Conservation (phyloP, 2,329 filamentous ascomycete genomes). For the Fusarium sp. region DNA sequence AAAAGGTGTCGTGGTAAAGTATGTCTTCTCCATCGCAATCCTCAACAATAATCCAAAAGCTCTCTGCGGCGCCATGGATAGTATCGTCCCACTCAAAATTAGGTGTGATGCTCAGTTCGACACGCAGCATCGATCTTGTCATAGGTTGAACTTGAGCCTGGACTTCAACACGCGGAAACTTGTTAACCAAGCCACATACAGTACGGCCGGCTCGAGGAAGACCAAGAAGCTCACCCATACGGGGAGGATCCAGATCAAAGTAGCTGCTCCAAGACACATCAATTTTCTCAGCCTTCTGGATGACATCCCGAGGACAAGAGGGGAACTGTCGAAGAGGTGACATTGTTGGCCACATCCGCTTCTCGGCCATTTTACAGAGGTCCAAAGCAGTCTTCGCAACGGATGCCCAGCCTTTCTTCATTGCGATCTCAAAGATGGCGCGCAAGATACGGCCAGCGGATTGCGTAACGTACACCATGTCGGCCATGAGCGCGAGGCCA, state of each 20-base stretch:
- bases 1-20: slow-evolving; percentile 91
- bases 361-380: slow-evolving; percentile 98
- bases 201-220: slow-evolving; percentile 87
- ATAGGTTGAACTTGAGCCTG: slow-evolving; percentile 95
- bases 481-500: slow-evolving; percentile 94
- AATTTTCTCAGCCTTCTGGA: slow-evolving; percentile 92
- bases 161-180: slow-evolving; percentile 91
- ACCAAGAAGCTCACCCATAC: slow-evolving; percentile 93
- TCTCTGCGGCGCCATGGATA: slow-evolving; percentile 86
- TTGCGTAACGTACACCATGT: slow-evolving; percentile 98
- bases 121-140: slow-evolving; percentile 88
- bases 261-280: slow-evolving; percentile 94
- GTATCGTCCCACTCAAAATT: slow-evolving; percentile 96
- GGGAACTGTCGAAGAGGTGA: slow-evolving; percentile 92
- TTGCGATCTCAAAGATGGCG: slow-evolving; percentile 94
- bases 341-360: slow-evolving; percentile 99
- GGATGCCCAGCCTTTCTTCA: slow-evolving; percentile 95
- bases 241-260: slow-evolving; percentile 93
- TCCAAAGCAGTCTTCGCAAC: slow-evolving; percentile 93
- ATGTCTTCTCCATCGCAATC: slow-evolving; percentile 98
- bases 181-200: slow-evolving; percentile 86
- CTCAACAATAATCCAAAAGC: slow-evolving; percentile 96
- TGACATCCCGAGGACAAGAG: slow-evolving; percentile 80
- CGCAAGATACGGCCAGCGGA: slow-evolving; percentile 95
- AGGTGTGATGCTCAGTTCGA: slow-evolving; percentile 90